phyloP scores from a whole-genome alignment of 225 moss, liverwort and hornwort genomes.

The Sphagnum contortum region DNA sequence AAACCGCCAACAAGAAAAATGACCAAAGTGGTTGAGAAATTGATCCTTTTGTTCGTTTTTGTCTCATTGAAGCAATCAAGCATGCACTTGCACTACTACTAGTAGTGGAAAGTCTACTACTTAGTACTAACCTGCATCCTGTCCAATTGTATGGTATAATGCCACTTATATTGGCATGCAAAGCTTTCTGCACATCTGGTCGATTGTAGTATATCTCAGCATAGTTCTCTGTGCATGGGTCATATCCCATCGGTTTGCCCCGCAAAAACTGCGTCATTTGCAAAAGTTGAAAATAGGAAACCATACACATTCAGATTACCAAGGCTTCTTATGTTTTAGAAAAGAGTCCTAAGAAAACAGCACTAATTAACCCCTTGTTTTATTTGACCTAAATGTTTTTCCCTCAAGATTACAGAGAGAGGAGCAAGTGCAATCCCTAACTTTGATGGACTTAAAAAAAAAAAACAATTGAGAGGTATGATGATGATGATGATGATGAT shows the following conservation, averaged over 20 bases:
- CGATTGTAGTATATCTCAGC: slow-evolving; percentile 39
- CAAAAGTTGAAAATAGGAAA: background rate
- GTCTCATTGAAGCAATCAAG: no score
- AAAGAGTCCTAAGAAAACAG: background rate
- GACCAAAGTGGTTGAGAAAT: no score
- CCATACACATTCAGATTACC: no score
- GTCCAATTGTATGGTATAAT: slow-evolving; percentile 38
- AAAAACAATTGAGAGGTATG: no score
- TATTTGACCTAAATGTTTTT: background rate
- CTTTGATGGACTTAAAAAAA: no score
- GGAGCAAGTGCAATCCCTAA: background rate
- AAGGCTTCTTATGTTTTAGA: no score
- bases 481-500: no score
- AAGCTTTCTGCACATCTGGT: slow-evolving; percentile 59
- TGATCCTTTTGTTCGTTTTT: no score
- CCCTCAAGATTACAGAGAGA: background rate
- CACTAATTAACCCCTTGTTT: background rate
- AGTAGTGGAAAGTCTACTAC: background rate
- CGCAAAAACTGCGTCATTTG: slow-evolving; percentile 15
- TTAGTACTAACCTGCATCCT: slow-evolving; percentile 21
- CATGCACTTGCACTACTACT: background rate
- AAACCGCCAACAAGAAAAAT: background rate
- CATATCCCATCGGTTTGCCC: slow-evolving; percentile 15
- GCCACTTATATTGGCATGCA: slow-evolving; percentile 40
- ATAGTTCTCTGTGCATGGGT: slow-evolving; percentile 30